These are phyloP conservation scores for Bretziella fagacearum DNA, from an alignment of 2,329 filamentous ascomycete genomes.

Conservation along the genomic window DNA sequence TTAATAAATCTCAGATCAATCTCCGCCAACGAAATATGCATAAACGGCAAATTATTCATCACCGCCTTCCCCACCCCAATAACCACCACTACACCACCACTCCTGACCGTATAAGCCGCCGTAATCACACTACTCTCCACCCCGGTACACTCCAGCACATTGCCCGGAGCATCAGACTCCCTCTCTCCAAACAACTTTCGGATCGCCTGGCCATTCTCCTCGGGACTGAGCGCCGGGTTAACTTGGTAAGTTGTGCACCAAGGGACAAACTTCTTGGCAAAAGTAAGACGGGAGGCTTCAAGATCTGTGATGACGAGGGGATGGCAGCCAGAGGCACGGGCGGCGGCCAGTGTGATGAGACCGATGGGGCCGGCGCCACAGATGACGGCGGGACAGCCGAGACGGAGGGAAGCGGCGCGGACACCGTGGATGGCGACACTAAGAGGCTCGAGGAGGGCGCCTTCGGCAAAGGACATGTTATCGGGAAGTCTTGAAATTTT, in stretches of 20 bases:
- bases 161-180: slow-evolving; percentile 40
- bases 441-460: slow-evolving; percentile 43
- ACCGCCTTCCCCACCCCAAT: slow-evolving; percentile 44
- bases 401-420: slow-evolving; percentile 34
- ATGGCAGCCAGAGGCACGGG: slow-evolving; percentile 40
- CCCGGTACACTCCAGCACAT: slow-evolving; percentile 48
- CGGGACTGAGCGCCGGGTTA: slow-evolving; percentile 26
- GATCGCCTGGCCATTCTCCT: slow-evolving; percentile 35
- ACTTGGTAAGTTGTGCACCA: slow-evolving; percentile 37
- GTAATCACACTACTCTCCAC: slow-evolving; percentile 46
- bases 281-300: slow-evolving; percentile 26
- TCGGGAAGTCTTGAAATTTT: slow-evolving; percentile 33
- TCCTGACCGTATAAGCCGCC: slow-evolving; percentile 37
- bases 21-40: slow-evolving; percentile 47
- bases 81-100: slow-evolving; percentile 44
- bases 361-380: slow-evolving; percentile 50
- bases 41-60: slow-evolving; percentile 51
- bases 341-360: slow-evolving; percentile 45
- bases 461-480: slow-evolving; percentile 39
- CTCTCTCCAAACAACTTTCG: slow-evolving; percentile 34
- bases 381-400: slow-evolving; percentile 41
- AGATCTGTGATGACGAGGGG: slow-evolving; percentile 44
- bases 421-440: slow-evolving; percentile 46
- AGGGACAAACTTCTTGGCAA: slow-evolving; percentile 41
- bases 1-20: slow-evolving; percentile 56